These are phyloP conservation scores for Salix udensis DNA, from an alignment of 345 rosid genomes.

Conservation along the genomic window DNA sequence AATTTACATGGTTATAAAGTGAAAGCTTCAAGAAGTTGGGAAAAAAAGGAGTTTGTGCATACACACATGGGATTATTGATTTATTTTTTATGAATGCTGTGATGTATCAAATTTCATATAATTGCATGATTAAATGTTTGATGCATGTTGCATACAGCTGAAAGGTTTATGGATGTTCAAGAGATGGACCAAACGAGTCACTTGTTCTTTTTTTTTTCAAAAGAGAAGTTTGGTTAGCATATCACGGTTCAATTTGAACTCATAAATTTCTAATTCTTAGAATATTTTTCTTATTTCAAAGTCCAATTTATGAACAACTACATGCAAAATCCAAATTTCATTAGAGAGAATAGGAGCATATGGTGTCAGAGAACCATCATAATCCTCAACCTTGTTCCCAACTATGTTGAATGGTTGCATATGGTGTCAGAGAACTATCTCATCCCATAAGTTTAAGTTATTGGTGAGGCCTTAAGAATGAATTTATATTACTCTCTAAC, in stretches of 20 bases:
- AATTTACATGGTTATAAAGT: conserved; percentile 3
- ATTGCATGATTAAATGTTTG: conserved; percentile 3
- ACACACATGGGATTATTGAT: neutral
- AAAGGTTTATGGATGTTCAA: neutral
- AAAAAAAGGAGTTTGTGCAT: neutral
- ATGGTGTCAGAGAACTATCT: too few relatives aligned
- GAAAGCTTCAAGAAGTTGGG: conserved; percentile 1
- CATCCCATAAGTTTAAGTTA: too few relatives aligned
- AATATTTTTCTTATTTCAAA: neutral
- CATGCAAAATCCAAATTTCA: neutral
- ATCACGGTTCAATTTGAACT: neutral
- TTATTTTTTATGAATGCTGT: neutral
- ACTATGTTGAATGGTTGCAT: neutral
- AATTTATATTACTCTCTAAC: too few relatives aligned
- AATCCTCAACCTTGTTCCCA: neutral
- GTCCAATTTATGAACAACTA: neutral
- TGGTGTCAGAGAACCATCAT: neutral
- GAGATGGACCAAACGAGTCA: neutral
- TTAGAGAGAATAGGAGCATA: too few relatives aligned
- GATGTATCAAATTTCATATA: neutral
- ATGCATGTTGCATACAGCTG: neutral
- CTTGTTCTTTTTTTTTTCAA: neutral
- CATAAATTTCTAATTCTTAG: neutral
- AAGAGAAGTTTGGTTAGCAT: neutral
- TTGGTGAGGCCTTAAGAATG: too few relatives aligned